Evolutionary conservation across 192 early-diverging fungal genomes (phyloP), one percentile per base, ranked within the genome.

Genomic region (Polychytrium aggregatum): DNA sequence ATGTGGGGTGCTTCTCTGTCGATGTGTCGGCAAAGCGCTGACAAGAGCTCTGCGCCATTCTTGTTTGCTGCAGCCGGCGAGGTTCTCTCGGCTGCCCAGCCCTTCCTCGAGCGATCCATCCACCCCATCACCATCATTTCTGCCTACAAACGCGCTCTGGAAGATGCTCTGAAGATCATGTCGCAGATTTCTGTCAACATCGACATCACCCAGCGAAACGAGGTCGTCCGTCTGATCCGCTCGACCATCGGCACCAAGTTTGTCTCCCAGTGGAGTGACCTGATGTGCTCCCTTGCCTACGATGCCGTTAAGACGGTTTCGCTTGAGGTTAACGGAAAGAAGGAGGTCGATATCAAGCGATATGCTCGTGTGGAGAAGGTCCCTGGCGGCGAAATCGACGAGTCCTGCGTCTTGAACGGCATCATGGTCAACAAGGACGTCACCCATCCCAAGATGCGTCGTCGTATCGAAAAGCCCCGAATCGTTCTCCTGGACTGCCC

Each of bases 381-480:
- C 52, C 96, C 96, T 25, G 96, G 96, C 53, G 96, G 93, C 46
- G 88, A 92, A 71, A 92, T 98, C 55, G 93, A 97, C 53, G 84
- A 96, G 45, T 93, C 82, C 41, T 71, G 79, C 46, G 93, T 98
- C 28, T 76, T 98, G 64, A 88, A 96, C 58, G 96, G 96, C 48
- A 74, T 98, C 50, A 96, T 98, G 87, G 49, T 98, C 60, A 96
- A 94, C 85, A 98, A 98, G 79, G 96, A 98, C 70, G 90, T 98
- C 16, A 96, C 92, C 24, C 96, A 98, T 66, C 87, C 96, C 53
- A 93, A 90, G 88, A 77, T 77, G 74, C 84, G 93, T 56, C 82
- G 96, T 44, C 68, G 70, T 41, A 97, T 98, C 49, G 87, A 92
- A 62, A 97, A 98, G 63, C 96, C 96, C 18, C 83, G 93, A 43